phyloP scores from a whole-genome alignment of 148 eudicot species.

The Rhododendron williamsianum region DNA sequence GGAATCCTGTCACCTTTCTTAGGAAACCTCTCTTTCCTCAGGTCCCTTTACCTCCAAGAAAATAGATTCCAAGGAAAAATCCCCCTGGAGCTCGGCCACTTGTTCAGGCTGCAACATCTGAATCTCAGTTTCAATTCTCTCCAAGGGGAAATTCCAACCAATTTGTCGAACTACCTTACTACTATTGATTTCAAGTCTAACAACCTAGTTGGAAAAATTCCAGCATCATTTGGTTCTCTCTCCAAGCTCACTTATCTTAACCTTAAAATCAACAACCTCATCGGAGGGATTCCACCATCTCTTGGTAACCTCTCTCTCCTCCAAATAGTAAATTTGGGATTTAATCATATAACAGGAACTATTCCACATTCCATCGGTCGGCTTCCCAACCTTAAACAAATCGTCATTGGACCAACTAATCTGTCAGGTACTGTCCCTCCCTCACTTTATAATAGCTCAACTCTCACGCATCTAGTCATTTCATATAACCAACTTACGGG shows the following conservation, averaged over 20 bases:
- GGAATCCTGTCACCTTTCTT: constrained; percentile 1
- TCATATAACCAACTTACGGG: background rate
- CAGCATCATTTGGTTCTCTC: background rate
- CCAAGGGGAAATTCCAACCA: constrained; percentile 1
- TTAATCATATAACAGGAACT: background rate
- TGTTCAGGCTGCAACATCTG: background rate
- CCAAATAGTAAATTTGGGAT: accelerated
- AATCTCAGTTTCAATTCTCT: background rate
- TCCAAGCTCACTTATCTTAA: background rate
- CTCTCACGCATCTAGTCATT: background rate
- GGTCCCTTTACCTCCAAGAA: background rate
- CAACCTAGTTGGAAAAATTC: background rate
- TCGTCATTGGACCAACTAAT: background rate
- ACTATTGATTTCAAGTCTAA: background rate
- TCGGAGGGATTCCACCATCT: background rate
- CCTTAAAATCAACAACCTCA: background rate
- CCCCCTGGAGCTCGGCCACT: background rate
- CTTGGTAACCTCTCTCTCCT: background rate
- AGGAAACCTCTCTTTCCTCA: background rate
- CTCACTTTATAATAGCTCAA: background rate
- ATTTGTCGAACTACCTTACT: background rate
- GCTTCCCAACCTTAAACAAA: background rate
- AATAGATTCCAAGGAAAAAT: background rate
- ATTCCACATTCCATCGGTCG: background rate
- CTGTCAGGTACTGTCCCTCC: background rate